A percentile compares a stretch with the other conserved stretches of the same genome.
These are phyloP conservation scores for Metroxylon sagu DNA, from an alignment of 176 grass and related monocot genomes.

Conservation along the genomic window DNA sequence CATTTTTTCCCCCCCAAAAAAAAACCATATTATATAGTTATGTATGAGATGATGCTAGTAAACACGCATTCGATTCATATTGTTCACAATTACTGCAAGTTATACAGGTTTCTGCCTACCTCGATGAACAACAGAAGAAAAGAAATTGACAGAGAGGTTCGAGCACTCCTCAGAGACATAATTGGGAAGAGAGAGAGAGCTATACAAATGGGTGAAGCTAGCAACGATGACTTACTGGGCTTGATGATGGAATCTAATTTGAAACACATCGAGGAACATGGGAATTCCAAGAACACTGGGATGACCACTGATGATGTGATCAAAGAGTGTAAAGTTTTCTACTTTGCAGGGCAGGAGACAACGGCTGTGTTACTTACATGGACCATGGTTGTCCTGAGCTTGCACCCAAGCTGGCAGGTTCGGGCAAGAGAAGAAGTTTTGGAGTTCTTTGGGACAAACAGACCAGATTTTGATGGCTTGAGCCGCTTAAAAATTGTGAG, in stretches of 20 bases:
- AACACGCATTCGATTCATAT: too few species aligned
- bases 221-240: constrained; percentile 39
- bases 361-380: constrained; percentile 21
- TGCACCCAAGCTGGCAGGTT: too few species aligned
- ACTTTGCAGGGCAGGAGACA: constrained; percentile 70
- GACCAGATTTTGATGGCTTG: constrained; percentile 30
- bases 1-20: too few species aligned
- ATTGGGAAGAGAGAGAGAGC: constrained; percentile 34
- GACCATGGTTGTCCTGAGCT: too few species aligned
- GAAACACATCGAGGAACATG: constrained; percentile 1
- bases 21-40: too few species aligned
- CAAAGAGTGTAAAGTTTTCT: constrained; percentile 70
- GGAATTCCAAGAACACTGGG: constrained; percentile 4
- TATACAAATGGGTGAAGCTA: constrained; percentile 17
- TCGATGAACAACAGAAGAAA: constrained; percentile 26
- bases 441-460: not conserved
- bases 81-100: too few species aligned
- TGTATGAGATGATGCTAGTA: too few species aligned
- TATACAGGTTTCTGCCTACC: constrained; percentile 35
- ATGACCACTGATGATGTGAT: constrained; percentile 56
- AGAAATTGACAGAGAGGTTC: constrained; percentile 18
- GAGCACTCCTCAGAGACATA: constrained; percentile 30
- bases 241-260: constrained; percentile 40
- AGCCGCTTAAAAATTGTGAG: constrained; percentile 45
- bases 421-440: too few species aligned